Percentiles rank a stretch among this genome's conserved stretches.
Evolutionary conservation across 2,329 filamentous ascomycete species (phyloP).

Genomic region (Aspergillus sp.): DNA sequence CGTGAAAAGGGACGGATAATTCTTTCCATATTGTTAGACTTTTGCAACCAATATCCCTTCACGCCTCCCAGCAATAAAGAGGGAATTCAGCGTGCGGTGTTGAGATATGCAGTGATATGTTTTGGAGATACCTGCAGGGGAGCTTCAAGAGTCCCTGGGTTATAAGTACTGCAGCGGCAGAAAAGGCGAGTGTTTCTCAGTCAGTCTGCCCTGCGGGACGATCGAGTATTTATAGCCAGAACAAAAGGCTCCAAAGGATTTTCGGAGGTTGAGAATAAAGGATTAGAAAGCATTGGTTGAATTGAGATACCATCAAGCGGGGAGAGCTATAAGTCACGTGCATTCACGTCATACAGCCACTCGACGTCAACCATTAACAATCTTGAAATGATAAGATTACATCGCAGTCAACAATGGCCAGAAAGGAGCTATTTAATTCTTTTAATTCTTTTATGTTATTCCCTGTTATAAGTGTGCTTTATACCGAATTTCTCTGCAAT

Average conservation of each 20-base stretch:
- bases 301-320: slow-evolving; percentile 3
- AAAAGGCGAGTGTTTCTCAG: neutral
- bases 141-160: neutral
- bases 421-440: neutral
- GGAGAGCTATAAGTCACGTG: slow-evolving; percentile 11
- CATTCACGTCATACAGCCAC: slow-evolving; percentile 6
- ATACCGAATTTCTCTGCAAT: neutral
- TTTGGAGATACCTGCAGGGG: neutral
- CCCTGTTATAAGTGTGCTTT: neutral
- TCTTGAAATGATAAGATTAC: neutral
- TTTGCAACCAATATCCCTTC: neutral
- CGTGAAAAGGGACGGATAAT: slow-evolving; percentile 28
- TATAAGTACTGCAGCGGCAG: neutral
- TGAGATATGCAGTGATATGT: neutral
- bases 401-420: no score
- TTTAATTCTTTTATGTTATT: neutral
- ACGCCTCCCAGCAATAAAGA: neutral
- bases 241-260: neutral
- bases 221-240: neutral
- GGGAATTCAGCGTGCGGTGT: neutral
- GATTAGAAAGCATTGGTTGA: neutral
- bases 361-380: neutral
- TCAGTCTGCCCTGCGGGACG: neutral
- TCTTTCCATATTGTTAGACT: slow-evolving; percentile 22
- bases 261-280: neutral